Conservation (phyloP, 179 eudicot genomes). For the Monotropa hypopitys region DNA sequence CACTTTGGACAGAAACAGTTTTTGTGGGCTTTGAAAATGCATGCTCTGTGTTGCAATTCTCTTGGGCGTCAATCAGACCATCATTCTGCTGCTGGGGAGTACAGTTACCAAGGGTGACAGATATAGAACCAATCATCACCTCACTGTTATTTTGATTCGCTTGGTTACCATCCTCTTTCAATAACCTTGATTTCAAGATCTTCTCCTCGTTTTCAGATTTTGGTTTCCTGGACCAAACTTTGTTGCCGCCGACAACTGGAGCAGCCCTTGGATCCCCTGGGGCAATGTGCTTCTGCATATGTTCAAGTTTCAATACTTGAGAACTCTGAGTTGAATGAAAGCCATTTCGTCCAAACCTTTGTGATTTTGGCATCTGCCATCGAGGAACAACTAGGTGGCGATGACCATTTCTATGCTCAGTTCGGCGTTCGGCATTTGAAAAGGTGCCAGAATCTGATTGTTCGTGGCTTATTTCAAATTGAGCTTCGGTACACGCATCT, state of each 20-base stretch:
- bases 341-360: constrained; percentile 33
- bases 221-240: constrained; percentile 42
- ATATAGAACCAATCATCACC: constrained; percentile 73
- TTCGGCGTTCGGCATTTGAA: constrained; percentile 28
- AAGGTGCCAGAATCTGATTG: constrained; percentile 17
- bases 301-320: constrained; percentile 34
- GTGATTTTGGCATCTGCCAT: constrained; percentile 52
- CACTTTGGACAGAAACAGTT: constrained; percentile 21
- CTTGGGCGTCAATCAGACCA: constrained; percentile 10
- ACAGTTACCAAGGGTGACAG: constrained; percentile 39
- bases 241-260: constrained; percentile 18
- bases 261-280: constrained; percentile 28
- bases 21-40: constrained; percentile 18
- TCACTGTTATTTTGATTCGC: constrained; percentile 31
- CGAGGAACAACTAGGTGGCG: constrained; percentile 22
- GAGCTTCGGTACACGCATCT: constrained; percentile 20
- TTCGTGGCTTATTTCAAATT: constrained; percentile 17
- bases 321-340: constrained; percentile 32
- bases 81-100: constrained; percentile 17
- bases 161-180: constrained; percentile 19
- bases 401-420: constrained; percentile 21
- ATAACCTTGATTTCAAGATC: constrained; percentile 12
- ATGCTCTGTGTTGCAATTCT: constrained; percentile 14
- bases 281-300: constrained; percentile 33
- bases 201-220: constrained; percentile 32